Evolutionary conservation across 2,329 filamentous ascomycete species (phyloP), one percentile per base, ranked within the genome.

Genomic region (Diaporthe sp.): DNA sequence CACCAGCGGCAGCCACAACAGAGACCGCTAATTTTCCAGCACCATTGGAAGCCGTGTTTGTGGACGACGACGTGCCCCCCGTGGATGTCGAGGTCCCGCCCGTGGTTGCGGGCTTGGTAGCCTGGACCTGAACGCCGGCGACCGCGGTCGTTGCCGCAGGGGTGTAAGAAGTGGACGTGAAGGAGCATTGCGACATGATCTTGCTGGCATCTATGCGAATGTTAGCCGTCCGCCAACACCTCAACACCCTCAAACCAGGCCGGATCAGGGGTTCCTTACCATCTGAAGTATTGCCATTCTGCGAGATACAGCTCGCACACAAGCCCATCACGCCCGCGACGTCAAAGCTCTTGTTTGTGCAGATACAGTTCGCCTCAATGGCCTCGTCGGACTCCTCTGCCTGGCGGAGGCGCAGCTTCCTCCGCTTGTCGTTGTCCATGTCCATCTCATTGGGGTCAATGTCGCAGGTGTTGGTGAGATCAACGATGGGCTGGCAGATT

Each of bases 111-210:
- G 56, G 56, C 35, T 59, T 42, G 6, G 56, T 59, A 8, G 56
- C 56, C 56, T 59, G 56, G 22, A 59, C 56, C n/a, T 59, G 56
- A 59, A 59, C n/a, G 25, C 56, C 56, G 6, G 35, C 56, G 5
- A 59, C 35, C 13, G 35, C 56, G 3, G 32, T 59, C n/a, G 56
- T 39, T 17, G 56, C 56, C 27, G 35, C 35, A 17, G 56, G 56
- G 3, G 56, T 59, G 13, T 59, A 59, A 2, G 56, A 39, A 39
- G 56, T 59, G 13, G 56, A 59, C 25, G 56, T 59, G 35, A 59
- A 59, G 7, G 56, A 59, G 56, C 56, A 59, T 17, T 59, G 56
- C 12, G 56, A 59, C 56, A 59, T 59, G 56, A 59, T 59, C 56
- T 59, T 59, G n/a, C 56, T 59, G 56, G 56, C 56, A 59, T 59